Conservation (phyloP, 2,329 filamentous ascomycete species). For the Venturia effusa region DNA sequence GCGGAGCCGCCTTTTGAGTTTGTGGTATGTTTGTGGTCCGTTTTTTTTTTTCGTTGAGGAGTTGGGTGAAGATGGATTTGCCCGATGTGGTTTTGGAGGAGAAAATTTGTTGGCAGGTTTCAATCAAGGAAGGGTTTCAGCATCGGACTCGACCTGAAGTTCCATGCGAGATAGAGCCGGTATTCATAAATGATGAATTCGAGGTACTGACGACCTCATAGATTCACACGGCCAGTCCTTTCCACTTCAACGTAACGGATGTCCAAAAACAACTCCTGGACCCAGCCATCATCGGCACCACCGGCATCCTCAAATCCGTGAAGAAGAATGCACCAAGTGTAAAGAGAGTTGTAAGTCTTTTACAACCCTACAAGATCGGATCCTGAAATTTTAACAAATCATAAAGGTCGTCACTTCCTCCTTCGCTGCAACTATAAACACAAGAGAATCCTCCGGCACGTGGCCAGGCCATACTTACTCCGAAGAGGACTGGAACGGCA, state of each 20-base stretch:
- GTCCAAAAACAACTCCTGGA: slow-evolving; percentile 54
- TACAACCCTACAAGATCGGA: slow-evolving; percentile 15
- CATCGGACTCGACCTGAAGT: too few relatives aligned
- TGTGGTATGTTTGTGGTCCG: slow-evolving; percentile 37
- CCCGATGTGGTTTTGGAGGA: too few relatives aligned
- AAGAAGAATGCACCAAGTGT: slow-evolving; percentile 53
- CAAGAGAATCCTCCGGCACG: slow-evolving; percentile 36
- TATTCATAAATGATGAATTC: too few relatives aligned
- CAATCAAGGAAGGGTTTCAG: too few relatives aligned
- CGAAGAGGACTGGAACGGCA: slow-evolving; percentile 46
- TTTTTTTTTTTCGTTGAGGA: neutral
- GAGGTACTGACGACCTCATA: neutral
- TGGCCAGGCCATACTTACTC: slow-evolving; percentile 40
- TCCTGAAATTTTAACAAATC: slow-evolving; percentile 21
- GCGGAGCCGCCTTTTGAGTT: slow-evolving; percentile 57
- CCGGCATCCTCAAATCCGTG: slow-evolving; percentile 47
- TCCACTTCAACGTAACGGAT: slow-evolving; percentile 62
- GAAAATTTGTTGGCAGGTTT: too few relatives aligned
- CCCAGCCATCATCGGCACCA: slow-evolving; percentile 53
- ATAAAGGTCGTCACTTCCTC: slow-evolving; percentile 46
- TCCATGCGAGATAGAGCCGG: too few relatives aligned
- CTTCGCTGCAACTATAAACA: slow-evolving; percentile 54
- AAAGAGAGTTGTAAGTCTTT: slow-evolving; percentile 51
- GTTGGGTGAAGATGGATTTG: too few relatives aligned
- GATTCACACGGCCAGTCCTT: slow-evolving; percentile 42